Percentiles rank a stretch among this genome's conserved stretches.
These are phyloP conservation scores for Phalaenopsis equestris DNA, from an alignment of 106 monocot species.

Conservation along the genomic window DNA sequence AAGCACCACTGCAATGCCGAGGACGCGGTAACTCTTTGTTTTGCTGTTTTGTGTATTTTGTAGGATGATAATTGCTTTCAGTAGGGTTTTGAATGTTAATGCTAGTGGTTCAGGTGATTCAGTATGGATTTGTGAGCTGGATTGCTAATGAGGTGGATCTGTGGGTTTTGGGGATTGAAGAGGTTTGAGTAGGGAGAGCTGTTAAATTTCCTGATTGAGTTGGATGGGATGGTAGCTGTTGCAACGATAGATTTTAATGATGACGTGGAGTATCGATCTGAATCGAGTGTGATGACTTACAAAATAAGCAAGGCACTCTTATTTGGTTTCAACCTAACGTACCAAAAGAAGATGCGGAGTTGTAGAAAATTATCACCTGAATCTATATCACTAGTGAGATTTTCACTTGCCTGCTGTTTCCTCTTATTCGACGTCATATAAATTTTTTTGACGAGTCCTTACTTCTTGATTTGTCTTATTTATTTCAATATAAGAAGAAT, in stretches of 20 bases:
- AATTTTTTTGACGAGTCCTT: no score
- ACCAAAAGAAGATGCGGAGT: no score
- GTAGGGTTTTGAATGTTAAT: not conserved
- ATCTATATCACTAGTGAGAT: no score
- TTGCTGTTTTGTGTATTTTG: not conserved
- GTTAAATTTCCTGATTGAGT: not conserved
- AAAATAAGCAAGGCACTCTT: not conserved
- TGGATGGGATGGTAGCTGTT: no score
- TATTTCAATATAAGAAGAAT: no score
- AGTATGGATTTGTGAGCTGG: not conserved
- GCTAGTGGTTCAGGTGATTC: not conserved
- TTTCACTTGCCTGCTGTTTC: no score
- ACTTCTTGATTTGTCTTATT: no score
- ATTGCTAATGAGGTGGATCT: not conserved
- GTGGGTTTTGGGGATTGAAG: not conserved
- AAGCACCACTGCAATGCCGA: slow-evolving; percentile 97
- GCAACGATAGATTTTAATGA: not conserved
- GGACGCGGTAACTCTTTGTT: slow-evolving; percentile 62
- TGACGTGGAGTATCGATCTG: not conserved
- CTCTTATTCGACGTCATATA: no score
- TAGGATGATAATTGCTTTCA: not conserved
- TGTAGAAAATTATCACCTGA: no score
- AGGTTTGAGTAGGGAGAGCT: not conserved
- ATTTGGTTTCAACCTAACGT: no score
- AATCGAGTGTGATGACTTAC: not conserved